Evolutionary conservation across 1,139 yeast species (phyloP).

Genomic region (Eremothecium cymbalariae): DNA sequence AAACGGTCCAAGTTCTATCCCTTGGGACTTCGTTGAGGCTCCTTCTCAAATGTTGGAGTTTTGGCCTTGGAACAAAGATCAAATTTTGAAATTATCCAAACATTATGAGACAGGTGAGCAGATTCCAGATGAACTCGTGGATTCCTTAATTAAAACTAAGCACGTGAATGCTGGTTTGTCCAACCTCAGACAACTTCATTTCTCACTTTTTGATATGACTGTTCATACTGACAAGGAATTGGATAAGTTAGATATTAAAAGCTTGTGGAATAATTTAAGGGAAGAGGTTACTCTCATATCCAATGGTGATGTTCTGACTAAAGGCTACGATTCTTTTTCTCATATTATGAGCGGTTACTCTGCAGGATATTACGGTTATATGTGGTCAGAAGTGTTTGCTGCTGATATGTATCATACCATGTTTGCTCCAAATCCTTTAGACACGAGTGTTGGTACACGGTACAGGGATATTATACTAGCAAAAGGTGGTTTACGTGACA

Average conservation of each 20-base stretch:
- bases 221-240: constrained; percentile 47
- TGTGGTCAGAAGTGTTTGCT: constrained; percentile 81
- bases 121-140: constrained; percentile 51
- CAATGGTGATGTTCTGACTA: constrained; percentile 46
- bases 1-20: constrained; percentile 63
- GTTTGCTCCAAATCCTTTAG: constrained; percentile 62
- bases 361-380: constrained; percentile 78
- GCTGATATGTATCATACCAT: constrained; percentile 72
- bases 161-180: constrained; percentile 68
- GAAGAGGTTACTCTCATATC: constrained; percentile 50
- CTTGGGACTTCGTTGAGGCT: constrained; percentile 82
- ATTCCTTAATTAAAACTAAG: constrained; percentile 55
- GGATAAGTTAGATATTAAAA: constrained; percentile 41
- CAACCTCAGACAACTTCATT: constrained; percentile 67
- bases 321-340: constrained; percentile 71
- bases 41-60: constrained; percentile 86
- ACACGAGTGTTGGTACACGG: constrained; percentile 48
- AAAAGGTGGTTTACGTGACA: constrained; percentile 68
- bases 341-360: constrained; percentile 75
- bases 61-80: constrained; percentile 74
- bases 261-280: constrained; percentile 58
- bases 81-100: constrained; percentile 50
- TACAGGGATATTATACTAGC: constrained; percentile 65
- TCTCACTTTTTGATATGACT: constrained; percentile 67
- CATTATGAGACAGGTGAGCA: constrained; percentile 59